Evolutionary conservation across 2,329 filamentous ascomycete genomes (phyloP).

Genomic region (Cladosporium sp.): DNA sequence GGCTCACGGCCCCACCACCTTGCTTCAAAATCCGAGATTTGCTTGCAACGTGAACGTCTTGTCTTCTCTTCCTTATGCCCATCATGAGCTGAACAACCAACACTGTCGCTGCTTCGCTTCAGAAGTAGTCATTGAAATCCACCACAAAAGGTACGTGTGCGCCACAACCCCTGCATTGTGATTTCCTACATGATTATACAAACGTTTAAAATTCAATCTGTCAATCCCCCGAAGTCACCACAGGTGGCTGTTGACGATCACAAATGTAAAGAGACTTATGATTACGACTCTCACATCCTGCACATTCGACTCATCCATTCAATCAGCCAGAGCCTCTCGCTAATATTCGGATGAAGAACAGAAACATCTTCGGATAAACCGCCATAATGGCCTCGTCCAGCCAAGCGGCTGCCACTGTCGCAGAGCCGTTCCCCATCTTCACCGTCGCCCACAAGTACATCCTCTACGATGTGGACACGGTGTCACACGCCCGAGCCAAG

Average conservation of each 20-base stretch:
- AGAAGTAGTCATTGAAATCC: conserved; percentile 3
- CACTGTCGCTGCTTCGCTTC: conserved; percentile 6
- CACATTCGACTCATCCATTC: conserved; percentile 5
- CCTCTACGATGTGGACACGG: conserved; percentile 80
- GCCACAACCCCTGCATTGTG: background rate
- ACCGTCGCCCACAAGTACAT: conserved; percentile 77
- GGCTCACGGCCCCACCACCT: conserved; percentile 1
- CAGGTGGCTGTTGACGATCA: conserved; percentile 49
- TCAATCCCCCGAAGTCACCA: conserved; percentile 68
- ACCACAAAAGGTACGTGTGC: conserved; percentile 5
- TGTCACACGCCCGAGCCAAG: conserved; percentile 70
- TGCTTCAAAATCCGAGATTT: conserved; percentile 8
- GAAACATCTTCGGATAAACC: conserved; percentile 7
- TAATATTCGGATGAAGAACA: conserved; percentile 11
- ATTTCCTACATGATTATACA: conserved; percentile 11
- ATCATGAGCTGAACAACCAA: conserved; percentile 13
- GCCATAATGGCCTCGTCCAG: conserved; percentile 23
- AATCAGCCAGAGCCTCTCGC: background rate
- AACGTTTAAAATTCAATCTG: conserved; percentile 54
- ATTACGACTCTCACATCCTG: background rate
- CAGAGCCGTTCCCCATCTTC: conserved; percentile 71
- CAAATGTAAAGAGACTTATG: conserved; percentile 14
- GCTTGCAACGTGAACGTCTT: background rate
- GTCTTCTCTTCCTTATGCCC: conserved; percentile 1
- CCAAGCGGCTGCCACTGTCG: conserved; percentile 33